Evolutionary conservation across 192 early-diverging fungal species (phyloP).

Genomic region (Rhizoclosmatium globosum): DNA sequence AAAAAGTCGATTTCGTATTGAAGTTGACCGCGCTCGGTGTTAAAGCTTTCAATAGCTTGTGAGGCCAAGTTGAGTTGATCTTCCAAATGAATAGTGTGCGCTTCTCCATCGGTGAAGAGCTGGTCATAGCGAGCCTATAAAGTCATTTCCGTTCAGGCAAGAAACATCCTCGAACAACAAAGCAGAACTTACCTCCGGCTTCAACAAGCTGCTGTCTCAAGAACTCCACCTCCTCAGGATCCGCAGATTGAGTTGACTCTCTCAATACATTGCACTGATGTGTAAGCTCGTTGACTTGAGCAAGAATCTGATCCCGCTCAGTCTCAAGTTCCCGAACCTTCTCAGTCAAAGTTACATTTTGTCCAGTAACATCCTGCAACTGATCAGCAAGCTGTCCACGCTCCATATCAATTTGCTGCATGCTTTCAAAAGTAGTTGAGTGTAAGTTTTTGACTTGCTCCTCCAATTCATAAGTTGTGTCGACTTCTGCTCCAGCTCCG

Average conservation of each 20-base stretch:
- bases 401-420: conserved; percentile 11
- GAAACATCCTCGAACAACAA: not conserved
- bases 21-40: conserved; percentile 13
- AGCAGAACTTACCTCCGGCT: not conserved
- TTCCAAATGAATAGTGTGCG: conserved; percentile 38
- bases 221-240: conserved; percentile 10
- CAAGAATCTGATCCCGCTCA: conserved; percentile 4
- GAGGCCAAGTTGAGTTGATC: conserved; percentile 12
- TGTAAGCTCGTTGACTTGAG: conserved; percentile 3
- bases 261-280: not conserved
- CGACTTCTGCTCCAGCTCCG: conserved; percentile 13
- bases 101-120: conserved; percentile 39
- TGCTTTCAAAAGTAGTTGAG: not conserved
- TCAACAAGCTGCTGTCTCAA: conserved; percentile 11
- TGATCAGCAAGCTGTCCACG: not conserved
- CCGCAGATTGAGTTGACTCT: not conserved
- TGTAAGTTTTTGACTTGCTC: not conserved
- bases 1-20: conserved; percentile 37
- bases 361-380: not conserved
- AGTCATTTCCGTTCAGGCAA: too few relatives aligned
- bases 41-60: conserved; percentile 14
- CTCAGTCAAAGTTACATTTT: not conserved
- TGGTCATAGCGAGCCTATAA: conserved; percentile 29
- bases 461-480: conserved; percentile 16
- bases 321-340: conserved; percentile 3